phyloP scores from a whole-genome alignment of 2,329 filamentous ascomycete genomes.

The Fusarium foetens region DNA sequence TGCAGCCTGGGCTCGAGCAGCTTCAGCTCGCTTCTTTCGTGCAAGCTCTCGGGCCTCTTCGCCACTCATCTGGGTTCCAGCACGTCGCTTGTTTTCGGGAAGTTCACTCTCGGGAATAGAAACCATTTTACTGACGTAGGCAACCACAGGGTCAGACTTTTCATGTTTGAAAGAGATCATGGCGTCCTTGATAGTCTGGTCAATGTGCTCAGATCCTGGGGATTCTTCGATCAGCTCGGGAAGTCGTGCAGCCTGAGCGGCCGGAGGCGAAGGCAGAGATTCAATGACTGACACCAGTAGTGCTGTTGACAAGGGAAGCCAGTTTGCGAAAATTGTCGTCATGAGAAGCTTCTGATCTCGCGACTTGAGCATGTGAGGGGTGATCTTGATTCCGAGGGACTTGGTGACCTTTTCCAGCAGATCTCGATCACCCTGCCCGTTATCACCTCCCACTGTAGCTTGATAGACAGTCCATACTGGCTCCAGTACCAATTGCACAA shows the following conservation, averaged over 20 bases:
- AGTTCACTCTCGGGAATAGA: slow-evolving; percentile 93
- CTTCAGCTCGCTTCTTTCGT: slow-evolving; percentile 87
- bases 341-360: slow-evolving; percentile 85
- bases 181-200: slow-evolving; percentile 75
- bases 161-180: slow-evolving; percentile 82
- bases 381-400: slow-evolving; percentile 84
- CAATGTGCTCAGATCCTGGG: slow-evolving; percentile 78
- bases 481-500: slow-evolving; percentile 94
- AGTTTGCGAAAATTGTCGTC: slow-evolving; percentile 85
- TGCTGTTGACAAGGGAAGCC: slow-evolving; percentile 93
- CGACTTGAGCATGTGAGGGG: slow-evolving; percentile 84
- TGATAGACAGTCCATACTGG: slow-evolving; percentile 97
- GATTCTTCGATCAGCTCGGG: slow-evolving; percentile 82
- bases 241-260: slow-evolving; percentile 82
- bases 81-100: slow-evolving; percentile 81
- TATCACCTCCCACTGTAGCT: slow-evolving; percentile 84
- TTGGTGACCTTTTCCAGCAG: slow-evolving; percentile 96
- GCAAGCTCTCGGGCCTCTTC: slow-evolving; percentile 92
- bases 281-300: slow-evolving; percentile 94
- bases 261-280: slow-evolving; percentile 84
- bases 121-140: slow-evolving; percentile 98
- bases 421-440: slow-evolving; percentile 82
- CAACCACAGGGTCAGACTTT: slow-evolving; percentile 81
- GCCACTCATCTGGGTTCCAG: slow-evolving; percentile 75
- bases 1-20: slow-evolving; percentile 79